phyloP scores from a whole-genome alignment of 495 filamentous ascomycete species.

The Aspergillus affinis region DNA sequence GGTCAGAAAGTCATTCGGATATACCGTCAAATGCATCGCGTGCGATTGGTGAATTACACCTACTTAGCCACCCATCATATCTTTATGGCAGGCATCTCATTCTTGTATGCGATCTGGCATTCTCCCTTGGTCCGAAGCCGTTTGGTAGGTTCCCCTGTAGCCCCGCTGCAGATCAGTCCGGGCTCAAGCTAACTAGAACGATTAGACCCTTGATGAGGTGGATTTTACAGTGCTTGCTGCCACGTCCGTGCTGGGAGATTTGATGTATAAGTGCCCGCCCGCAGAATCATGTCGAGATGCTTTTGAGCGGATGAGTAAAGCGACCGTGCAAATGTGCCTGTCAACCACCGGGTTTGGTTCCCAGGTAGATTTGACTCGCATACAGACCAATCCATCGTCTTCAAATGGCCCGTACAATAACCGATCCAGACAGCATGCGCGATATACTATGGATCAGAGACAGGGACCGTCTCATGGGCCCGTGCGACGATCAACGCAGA shows the following conservation, averaged over 20 bases:
- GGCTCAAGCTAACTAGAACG: constrained; percentile 6
- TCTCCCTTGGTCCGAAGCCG: constrained; percentile 81
- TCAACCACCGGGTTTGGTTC: constrained; percentile 78
- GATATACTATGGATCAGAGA: constrained; percentile 26
- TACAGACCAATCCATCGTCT: constrained; percentile 17
- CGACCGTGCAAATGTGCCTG: constrained; percentile 87
- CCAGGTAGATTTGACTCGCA: constrained; percentile 36
- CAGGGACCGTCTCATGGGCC: constrained; percentile 25
- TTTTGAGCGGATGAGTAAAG: constrained; percentile 93
- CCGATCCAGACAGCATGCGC: constrained; percentile 22
- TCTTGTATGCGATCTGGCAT: constrained; percentile 97
- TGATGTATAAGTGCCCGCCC: constrained; percentile 76
- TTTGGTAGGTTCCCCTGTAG: constrained; percentile 56
- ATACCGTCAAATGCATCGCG: constrained; percentile 84
- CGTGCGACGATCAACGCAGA: constrained; percentile 27
- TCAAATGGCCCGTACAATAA: constrained; percentile 21
- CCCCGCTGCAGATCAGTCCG: background rate
- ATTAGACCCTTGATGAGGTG: constrained; percentile 85
- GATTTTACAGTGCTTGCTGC: constrained; percentile 96
- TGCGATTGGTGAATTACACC: constrained; percentile 91
- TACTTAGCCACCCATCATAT: constrained; percentile 96
- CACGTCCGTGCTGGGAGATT: constrained; percentile 77
- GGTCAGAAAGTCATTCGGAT: constrained; percentile 88
- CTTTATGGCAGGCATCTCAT: constrained; percentile 97
- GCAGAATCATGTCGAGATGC: constrained; percentile 87